Base-by-base conservation (phyloP, 805 yeast species). In the Suhomyces kilbournensis region DNA sequence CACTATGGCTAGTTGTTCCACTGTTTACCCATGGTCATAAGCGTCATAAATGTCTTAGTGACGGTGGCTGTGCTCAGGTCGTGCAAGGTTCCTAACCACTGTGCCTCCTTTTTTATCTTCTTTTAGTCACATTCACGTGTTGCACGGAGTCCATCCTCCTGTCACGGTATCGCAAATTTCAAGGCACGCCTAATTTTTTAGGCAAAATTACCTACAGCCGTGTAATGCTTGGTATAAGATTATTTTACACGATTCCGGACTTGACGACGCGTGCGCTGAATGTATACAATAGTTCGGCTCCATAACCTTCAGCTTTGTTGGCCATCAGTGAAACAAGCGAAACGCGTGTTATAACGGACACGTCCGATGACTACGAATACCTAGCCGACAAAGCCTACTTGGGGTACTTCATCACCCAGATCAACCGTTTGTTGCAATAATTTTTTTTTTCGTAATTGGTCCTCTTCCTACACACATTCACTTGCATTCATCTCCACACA, bases 1-100 rank as follows among this genome's bases (percentile, higher is more conserved):
- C 15, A 35, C 15, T 17, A 19, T 17, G 17, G 7, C 42, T 38
- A 38, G 42, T 38, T 19, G 23, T 38, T 38, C 42, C 23, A 17
- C 42, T 35, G 40, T 15, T 35, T 7, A 26, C 28, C 12, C 23
- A 17, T 9, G 19, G 19, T 38, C 1, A 38, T 9, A 3, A 38
- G 42, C 42, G 22, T 38, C 42, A 38, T 30, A 8, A 12, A n/a
- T 30, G 7, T 22, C 43, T 14, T 40, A 34, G 34, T 46, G 48
- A 46, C 48, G 23, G 48, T 32, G 48, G 48, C 48, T 46, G 48
- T 46, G 48, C 9, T 15, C 17, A 3, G 17, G 43, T 23, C 32
- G 32, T 34, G 48, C 32, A 23, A 17, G 30, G 48, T 42, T 46
- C 43, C 9, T 35, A 35, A 46, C 42, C 42, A 2, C 23, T 17